A percentile compares a stretch with the other conserved stretches of the same genome.
phyloP scores from a whole-genome alignment of 129 eudicot genomes.

The Deinandra increscens region DNA sequence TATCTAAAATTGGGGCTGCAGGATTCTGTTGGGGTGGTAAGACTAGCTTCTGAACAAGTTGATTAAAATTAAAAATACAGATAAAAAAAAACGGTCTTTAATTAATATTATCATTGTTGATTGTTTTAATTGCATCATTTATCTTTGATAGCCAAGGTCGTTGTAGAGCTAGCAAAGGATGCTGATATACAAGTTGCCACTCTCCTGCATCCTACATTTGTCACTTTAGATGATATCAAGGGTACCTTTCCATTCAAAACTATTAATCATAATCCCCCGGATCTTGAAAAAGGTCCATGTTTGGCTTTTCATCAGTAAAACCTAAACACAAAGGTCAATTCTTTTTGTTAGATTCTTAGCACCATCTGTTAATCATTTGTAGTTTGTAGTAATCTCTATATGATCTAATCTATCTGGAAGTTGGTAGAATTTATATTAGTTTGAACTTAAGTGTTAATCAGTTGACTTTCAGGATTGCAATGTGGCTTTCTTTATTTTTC shows the following conservation, averaged over 20 bases:
- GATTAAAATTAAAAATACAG: neutral
- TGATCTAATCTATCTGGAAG: neutral
- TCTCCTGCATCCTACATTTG: slow-evolving; percentile 70
- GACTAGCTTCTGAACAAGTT: slow-evolving; percentile 3
- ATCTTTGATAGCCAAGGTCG: slow-evolving; percentile 33
- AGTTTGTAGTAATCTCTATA: neutral
- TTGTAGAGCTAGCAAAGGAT: slow-evolving; percentile 44
- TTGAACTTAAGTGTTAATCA: neutral
- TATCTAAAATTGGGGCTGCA: slow-evolving; percentile 77
- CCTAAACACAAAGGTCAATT: neutral
- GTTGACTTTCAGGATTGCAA: neutral
- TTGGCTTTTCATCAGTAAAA: neutral
- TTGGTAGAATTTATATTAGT: neutral
- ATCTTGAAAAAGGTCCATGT: slow-evolving; percentile 15
- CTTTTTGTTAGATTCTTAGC: slow-evolving; percentile 2
- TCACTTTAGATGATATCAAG: slow-evolving; percentile 56
- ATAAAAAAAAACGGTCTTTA: neutral
- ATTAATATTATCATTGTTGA: neutral
- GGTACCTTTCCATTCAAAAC: slow-evolving; percentile 42
- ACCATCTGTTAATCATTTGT: neutral
- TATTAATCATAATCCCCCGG: slow-evolving; percentile 13
- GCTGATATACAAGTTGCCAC: slow-evolving; percentile 53
- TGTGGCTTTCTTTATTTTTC: neutral
- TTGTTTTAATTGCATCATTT: neutral
- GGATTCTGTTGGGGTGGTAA: slow-evolving; percentile 97